Percentiles rank a stretch among this genome's conserved stretches.
phyloP scores from a whole-genome alignment of 768 basidiomycete genomes.

The Amanita muscaria region DNA sequence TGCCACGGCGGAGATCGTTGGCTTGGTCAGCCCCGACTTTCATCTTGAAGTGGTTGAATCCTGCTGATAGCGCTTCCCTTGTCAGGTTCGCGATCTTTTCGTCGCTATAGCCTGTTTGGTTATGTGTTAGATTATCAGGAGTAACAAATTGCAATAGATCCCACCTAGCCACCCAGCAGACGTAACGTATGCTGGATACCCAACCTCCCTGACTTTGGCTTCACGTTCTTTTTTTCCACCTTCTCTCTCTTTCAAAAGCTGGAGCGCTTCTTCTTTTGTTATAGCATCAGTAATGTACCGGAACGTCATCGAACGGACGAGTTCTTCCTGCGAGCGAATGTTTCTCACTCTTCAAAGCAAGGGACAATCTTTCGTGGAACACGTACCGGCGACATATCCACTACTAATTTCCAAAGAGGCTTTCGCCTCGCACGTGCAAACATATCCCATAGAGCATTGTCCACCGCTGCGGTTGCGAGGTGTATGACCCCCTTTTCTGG shows the following conservation, averaged over 20 bases:
- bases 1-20: slow-evolving; percentile 80
- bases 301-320: slow-evolving; percentile 71
- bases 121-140: background rate
- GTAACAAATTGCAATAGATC: slow-evolving; percentile 7
- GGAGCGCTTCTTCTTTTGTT: slow-evolving; percentile 83
- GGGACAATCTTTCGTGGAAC: too few species aligned
- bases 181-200: slow-evolving; percentile 94
- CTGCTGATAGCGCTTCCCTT: slow-evolving; percentile 72
- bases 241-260: slow-evolving; percentile 70
- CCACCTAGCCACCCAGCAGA: slow-evolving; percentile 85
- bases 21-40: slow-evolving; percentile 85
- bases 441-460: slow-evolving; percentile 95
- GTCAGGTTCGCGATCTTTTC: slow-evolving; percentile 86
- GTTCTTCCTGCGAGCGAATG: slow-evolving; percentile 52
- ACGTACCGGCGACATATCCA: slow-evolving; percentile 73
- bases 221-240: slow-evolving; percentile 74
- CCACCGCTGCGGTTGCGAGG: slow-evolving; percentile 79
- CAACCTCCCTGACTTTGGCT: slow-evolving; percentile 58
- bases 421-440: slow-evolving; percentile 72
- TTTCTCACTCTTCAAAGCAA: too few species aligned
- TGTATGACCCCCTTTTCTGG: slow-evolving; percentile 96
- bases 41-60: slow-evolving; percentile 99
- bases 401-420: slow-evolving; percentile 90
- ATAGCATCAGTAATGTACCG: slow-evolving; percentile 92
- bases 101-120: slow-evolving; percentile 71